Evolutionary conservation across 2,329 filamentous ascomycete genomes (phyloP), one percentile per base, ranked within the genome.

Genomic region (Pestalotiopsis sp.): DNA sequence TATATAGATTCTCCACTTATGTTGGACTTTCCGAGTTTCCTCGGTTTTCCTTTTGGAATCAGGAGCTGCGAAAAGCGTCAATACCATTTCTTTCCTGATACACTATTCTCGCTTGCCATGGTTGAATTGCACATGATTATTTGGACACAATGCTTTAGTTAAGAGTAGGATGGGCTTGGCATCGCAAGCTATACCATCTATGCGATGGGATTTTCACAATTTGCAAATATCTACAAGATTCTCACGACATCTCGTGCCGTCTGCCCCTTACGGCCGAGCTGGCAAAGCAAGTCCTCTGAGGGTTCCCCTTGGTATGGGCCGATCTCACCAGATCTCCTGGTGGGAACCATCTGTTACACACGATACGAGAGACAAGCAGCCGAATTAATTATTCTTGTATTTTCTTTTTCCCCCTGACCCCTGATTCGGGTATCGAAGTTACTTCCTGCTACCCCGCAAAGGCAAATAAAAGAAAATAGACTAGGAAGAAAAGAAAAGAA

Each of bases 1-100:
- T 52, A 52, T 20, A 52, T 68, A 77, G 75, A 77, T 73, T 36
- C 68, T 71, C 72, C 69, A 69, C 72, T 75, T 74, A 52, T 73
- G 70, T 56, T 67, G 52, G 68, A 63, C 58, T 69, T 62, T 27
- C 23, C 59, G 27, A 62, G 58, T 66, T 12, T 66, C 61, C 23
- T 52, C 23, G 59, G 68, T 23, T 62, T 61, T 45, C 63, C 41
- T 49, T 23, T 49, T 20, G 13, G 64, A 60, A 60, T 64, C 59
- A 49, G 60, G 59, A 61, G 23, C 45, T 39, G 20, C 45, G 49
- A 66, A 69, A 69, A 69, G 64, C 64, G 59, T 56, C 62, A 69
- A 58, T 67, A 66, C 60, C 68, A 69, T 36, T 64, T 69, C 25
- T 31, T 36, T 62, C 27, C 52, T 38, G 27, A 62, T 20, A 27